Percentiles rank a stretch among this genome's conserved stretches.
Evolutionary conservation across 2,329 filamentous ascomycete genomes (phyloP).

Genomic region (Fusarium sp.): DNA sequence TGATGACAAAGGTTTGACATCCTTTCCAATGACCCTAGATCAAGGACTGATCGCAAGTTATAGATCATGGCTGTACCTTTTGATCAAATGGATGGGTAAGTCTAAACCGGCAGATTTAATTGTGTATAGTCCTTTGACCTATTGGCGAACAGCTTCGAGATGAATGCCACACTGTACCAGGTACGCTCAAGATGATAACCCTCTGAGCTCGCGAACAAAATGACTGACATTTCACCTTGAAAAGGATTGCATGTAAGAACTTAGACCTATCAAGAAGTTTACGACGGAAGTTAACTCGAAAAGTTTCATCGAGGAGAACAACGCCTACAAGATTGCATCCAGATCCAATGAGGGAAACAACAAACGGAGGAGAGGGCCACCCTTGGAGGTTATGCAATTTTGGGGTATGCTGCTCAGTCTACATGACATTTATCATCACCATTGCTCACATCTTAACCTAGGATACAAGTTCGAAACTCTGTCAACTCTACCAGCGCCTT

Average conservation of each 20-base stretch:
- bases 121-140: conserved; percentile 15
- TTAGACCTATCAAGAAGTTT: not conserved
- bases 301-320: conserved; percentile 94
- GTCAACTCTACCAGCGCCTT: conserved; percentile 78
- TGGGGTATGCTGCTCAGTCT: conserved; percentile 72
- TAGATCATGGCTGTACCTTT: conserved; percentile 89
- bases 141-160: conserved; percentile 76
- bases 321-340: conserved; percentile 74
- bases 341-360: conserved; percentile 64
- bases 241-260: conserved; percentile 65
- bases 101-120: conserved; percentile 3
- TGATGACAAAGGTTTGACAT: conserved; percentile 89
- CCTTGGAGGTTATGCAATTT: conserved; percentile 87
- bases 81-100: conserved; percentile 81
- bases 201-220: not conserved
- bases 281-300: not conserved
- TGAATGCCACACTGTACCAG: conserved; percentile 94
- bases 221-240: conserved; percentile 28
- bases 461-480: conserved; percentile 98
- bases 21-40: not conserved
- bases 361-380: conserved; percentile 52
- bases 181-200: conserved; percentile 63
- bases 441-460: conserved; percentile 47
- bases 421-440: not conserved
- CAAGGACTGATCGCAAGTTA: conserved; percentile 11